Conservation (phyloP, 306 rosid species). For the Malus sieversii region DNA sequence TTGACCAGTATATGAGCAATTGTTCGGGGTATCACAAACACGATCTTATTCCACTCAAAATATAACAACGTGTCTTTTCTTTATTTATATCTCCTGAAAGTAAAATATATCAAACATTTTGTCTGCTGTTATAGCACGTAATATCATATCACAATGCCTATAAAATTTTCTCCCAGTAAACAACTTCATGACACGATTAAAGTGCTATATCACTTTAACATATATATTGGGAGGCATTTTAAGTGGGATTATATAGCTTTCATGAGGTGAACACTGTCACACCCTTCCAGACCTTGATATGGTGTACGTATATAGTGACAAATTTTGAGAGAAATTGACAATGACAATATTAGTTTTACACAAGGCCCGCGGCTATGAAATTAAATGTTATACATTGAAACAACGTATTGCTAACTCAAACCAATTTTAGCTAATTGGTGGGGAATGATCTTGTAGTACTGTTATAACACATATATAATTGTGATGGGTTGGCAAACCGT, state of each 20-base stretch:
- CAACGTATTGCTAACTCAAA: not conserved
- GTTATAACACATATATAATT: not conserved
- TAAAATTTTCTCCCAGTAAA: not conserved
- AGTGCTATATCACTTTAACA: not conserved
- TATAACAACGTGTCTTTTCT: too few relatives aligned
- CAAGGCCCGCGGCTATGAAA: not conserved
- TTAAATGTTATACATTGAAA: not conserved
- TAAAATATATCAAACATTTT: too few relatives aligned
- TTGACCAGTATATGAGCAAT: conserved; percentile 11
- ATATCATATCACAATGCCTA: not conserved
- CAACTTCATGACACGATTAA: not conserved
- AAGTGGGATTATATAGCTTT: not conserved
- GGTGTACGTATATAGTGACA: not conserved
- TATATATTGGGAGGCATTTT: not conserved
- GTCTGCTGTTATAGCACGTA: too few relatives aligned
- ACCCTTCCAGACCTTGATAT: not conserved
- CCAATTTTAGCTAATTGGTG: not conserved
- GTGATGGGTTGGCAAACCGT: not conserved
- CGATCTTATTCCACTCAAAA: too few relatives aligned
- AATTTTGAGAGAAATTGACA: not conserved
- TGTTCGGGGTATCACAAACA: too few relatives aligned
- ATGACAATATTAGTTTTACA: not conserved
- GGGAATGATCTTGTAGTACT: not conserved
- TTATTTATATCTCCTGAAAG: too few relatives aligned
- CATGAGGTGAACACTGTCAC: not conserved